phyloP scores from a whole-genome alignment of 2,329 filamentous ascomycete genomes.

The Sporothrix globosa region DNA sequence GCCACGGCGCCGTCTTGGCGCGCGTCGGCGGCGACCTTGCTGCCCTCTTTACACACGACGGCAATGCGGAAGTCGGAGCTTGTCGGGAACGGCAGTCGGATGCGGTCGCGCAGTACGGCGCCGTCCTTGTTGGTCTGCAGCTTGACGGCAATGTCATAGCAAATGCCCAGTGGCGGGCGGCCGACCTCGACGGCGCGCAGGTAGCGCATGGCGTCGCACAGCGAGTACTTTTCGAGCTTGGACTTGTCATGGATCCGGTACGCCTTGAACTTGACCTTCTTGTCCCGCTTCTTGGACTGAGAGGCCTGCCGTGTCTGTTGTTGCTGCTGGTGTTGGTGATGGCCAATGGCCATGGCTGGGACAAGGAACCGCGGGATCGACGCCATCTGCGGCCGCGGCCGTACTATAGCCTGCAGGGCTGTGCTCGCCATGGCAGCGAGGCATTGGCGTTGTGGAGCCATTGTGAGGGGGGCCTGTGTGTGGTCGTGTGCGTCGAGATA shows the following conservation, averaged over 20 bases:
- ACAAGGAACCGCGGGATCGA: constrained; percentile 55
- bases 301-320: constrained; percentile 45
- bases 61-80: constrained; percentile 86
- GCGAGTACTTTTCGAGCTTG: constrained; percentile 71
- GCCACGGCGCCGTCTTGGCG: constrained; percentile 75
- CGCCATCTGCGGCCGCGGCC: constrained; percentile 48
- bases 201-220: constrained; percentile 96
- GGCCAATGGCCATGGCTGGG: constrained; percentile 49
- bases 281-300: constrained; percentile 53
- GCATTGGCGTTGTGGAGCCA: constrained; percentile 59
- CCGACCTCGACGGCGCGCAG: constrained; percentile 92
- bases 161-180: constrained; percentile 68
- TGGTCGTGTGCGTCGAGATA: background rate
- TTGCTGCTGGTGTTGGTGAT: constrained; percentile 43
- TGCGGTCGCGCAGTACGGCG: constrained; percentile 80
- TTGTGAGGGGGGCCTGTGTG: constrained; percentile 43
- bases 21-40: constrained; percentile 73
- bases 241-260: constrained; percentile 68
- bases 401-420: constrained; percentile 48
- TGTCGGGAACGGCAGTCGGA: constrained; percentile 86
- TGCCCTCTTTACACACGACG: constrained; percentile 86
- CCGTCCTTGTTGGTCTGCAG: constrained; percentile 84
- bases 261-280: constrained; percentile 65
- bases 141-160: constrained; percentile 88
- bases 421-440: constrained; percentile 59